Percentiles rank a stretch among this genome's conserved stretches.
Conservation (phyloP, 352 stramenopile genomes). For the Plasmopara halstedii region DNA sequence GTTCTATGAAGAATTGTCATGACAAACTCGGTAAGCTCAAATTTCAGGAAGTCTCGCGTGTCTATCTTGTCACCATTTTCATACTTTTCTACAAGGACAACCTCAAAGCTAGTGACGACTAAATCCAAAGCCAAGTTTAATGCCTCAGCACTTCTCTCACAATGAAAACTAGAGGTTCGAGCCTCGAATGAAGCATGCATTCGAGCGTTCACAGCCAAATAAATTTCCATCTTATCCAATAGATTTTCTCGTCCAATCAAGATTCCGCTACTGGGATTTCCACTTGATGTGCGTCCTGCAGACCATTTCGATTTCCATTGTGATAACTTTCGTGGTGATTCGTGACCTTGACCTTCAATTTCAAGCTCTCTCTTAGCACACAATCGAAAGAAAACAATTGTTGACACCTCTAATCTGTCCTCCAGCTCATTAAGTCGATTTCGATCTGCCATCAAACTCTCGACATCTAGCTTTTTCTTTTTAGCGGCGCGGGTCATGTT, state of each 20-base stretch:
- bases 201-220: slow-evolving; percentile 46
- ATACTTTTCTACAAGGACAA: slow-evolving; percentile 26
- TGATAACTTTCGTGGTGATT: slow-evolving; percentile 58
- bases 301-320: slow-evolving; percentile 68
- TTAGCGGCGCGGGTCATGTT: slow-evolving; percentile 47
- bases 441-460: slow-evolving; percentile 39
- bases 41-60: slow-evolving; percentile 55
- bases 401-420: slow-evolving; percentile 62
- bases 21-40: slow-evolving; percentile 59
- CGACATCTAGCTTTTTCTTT: slow-evolving; percentile 53
- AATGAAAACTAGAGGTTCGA: slow-evolving; percentile 34
- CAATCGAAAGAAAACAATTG: slow-evolving; percentile 74
- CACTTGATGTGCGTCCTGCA: slow-evolving; percentile 22
- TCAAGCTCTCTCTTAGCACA: slow-evolving; percentile 61
- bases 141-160: slow-evolving; percentile 39
- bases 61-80: slow-evolving; percentile 21
- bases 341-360: slow-evolving; percentile 51
- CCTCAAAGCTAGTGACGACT: slow-evolving; percentile 50
- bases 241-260: slow-evolving; percentile 8
- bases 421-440: slow-evolving; percentile 52
- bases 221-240: slow-evolving; percentile 46
- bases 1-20: slow-evolving; percentile 56
- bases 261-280: slow-evolving; percentile 1
- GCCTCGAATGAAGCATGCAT: slow-evolving; percentile 47
- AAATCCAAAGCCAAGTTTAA: slow-evolving; percentile 63